Conservation (phyloP, 371 early-diverging fungal species). For the Syncephalastrum sp. region DNA sequence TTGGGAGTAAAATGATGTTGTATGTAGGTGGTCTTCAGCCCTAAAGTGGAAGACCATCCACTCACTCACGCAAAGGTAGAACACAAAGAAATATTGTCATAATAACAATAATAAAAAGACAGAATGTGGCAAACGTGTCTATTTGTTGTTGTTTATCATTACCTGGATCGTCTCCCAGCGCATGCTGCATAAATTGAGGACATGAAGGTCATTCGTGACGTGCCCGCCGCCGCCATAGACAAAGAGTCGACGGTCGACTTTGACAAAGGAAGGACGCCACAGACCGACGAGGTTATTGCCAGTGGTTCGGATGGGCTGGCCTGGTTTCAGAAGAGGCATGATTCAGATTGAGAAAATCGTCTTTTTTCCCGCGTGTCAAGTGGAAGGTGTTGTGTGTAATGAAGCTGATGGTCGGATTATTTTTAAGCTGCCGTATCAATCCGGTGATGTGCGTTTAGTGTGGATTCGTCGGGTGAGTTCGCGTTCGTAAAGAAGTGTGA, state of each 20-base stretch:
- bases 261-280: slow-evolving; percentile 66
- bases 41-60: no score
- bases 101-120: slow-evolving; percentile 9
- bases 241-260: slow-evolving; percentile 58
- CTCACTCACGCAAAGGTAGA: no score
- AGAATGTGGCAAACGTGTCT: not conserved
- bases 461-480: not conserved
- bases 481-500: not conserved
- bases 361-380: no score
- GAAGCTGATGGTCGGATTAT: not conserved
- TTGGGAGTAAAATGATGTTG: not conserved
- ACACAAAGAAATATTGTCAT: slow-evolving; percentile 1
- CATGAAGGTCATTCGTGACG: slow-evolving; percentile 60
- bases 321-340: slow-evolving; percentile 33
- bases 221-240: slow-evolving; percentile 65
- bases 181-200: slow-evolving; percentile 52
- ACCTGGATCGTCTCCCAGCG: slow-evolving; percentile 51
- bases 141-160: slow-evolving; percentile 14
- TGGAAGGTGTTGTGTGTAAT: not conserved
- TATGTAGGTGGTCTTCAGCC: slow-evolving; percentile 2
- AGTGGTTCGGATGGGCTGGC: slow-evolving; percentile 52
- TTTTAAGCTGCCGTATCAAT: slow-evolving; percentile 1
- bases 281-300: slow-evolving; percentile 64
- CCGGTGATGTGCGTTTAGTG: no score
- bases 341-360: not conserved